A percentile compares a stretch with the other conserved stretches of the same genome.
These are phyloP conservation scores for Nakazawaea wickerhamii DNA, from an alignment of 805 yeast species.

Conservation along the genomic window DNA sequence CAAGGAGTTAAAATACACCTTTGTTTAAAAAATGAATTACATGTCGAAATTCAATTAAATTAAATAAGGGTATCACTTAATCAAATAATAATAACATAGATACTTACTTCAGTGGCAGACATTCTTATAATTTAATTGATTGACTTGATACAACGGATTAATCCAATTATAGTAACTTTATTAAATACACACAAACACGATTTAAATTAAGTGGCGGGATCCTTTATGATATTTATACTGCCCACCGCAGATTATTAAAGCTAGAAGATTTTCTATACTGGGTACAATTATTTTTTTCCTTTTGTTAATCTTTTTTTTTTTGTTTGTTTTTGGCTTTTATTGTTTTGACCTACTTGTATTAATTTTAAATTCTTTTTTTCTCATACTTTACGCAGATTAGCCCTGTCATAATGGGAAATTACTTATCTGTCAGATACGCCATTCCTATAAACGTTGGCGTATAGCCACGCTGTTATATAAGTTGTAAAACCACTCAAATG, in stretches of 20 bases:
- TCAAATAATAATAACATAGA: not conserved
- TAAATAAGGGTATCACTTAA: not conserved
- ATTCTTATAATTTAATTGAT: conserved; percentile 2
- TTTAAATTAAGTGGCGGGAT: conserved; percentile 5
- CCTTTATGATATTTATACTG: conserved; percentile 1
- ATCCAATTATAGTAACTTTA: not conserved
- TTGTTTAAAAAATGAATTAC: not conserved
- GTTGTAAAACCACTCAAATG: not conserved
- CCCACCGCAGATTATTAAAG: not conserved
- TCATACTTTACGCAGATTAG: not conserved
- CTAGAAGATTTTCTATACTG: not conserved
- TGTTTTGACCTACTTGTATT: not conserved
- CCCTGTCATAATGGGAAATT: conserved; percentile 1
- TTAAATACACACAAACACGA: not conserved
- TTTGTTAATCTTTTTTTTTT: conserved; percentile 3
- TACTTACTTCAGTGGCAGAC: conserved; percentile 13
- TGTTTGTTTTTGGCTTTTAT: not conserved
- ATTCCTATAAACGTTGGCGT: too few species aligned
- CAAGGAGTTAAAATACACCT: not conserved
- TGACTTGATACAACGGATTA: not conserved
- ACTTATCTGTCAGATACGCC: conserved; percentile 2
- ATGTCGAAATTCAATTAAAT: not conserved
- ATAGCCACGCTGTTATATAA: not conserved
- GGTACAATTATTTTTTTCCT: not conserved
- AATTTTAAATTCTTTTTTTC: not conserved